These are phyloP conservation scores for Eutypella sp. DNA, from an alignment of 2,329 filamentous ascomycete species.

Conservation along the genomic window DNA sequence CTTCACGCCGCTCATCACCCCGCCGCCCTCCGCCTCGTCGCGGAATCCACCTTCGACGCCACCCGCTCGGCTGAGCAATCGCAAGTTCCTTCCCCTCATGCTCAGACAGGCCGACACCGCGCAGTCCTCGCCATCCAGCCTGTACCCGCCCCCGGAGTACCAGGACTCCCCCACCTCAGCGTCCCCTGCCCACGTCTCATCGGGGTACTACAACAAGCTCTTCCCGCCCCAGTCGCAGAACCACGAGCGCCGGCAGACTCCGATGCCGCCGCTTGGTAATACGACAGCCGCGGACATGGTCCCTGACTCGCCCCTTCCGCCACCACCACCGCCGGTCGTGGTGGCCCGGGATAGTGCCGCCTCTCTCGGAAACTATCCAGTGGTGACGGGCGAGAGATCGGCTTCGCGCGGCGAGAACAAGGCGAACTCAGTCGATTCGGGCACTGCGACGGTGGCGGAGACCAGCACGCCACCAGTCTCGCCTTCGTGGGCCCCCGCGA, in stretches of 20 bases:
- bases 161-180: conserved; percentile 16
- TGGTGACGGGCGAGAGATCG: conserved; percentile 2
- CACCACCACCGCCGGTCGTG: conserved; percentile 1
- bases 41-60: conserved; percentile 33
- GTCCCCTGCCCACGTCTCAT: conserved; percentile 34
- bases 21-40: conserved; percentile 26
- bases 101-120: conserved; percentile 15
- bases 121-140: conserved; percentile 9
- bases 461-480: conserved; percentile 21
- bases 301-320: conserved; percentile 8
- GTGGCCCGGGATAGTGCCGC: conserved; percentile 7
- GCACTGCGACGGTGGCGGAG: conserved; percentile 8
- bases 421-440: conserved; percentile 13
- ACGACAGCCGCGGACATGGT: conserved; percentile 7
- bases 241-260: conserved; percentile 6
- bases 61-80: conserved; percentile 43
- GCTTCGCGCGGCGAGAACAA: conserved; percentile 26
- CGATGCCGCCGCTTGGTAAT: conserved; percentile 2
- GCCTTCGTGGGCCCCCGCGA: conserved; percentile 30
- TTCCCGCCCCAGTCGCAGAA: conserved; percentile 26
- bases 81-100: conserved; percentile 37
- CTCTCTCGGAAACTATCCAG: conserved; percentile 9
- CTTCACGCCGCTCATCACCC: conserved; percentile 38
- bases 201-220: conserved; percentile 26
- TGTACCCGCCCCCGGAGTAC: background rate